A percentile compares a stretch with the other conserved stretches of the same genome.
Conservation (phyloP, 306 rosid genomes). For the Corylus avellana region DNA sequence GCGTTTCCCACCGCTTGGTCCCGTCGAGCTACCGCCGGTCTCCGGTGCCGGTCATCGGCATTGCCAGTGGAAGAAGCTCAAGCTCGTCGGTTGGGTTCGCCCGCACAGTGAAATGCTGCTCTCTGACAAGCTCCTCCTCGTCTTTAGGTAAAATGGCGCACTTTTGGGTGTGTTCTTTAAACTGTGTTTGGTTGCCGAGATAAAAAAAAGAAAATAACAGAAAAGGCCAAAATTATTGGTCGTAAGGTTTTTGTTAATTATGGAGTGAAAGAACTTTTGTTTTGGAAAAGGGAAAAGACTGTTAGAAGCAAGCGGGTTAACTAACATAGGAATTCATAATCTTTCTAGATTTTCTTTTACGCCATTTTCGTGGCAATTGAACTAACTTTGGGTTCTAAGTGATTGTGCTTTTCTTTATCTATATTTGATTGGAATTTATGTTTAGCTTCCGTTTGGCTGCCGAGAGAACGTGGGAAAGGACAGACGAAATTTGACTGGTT, state of each 20-base stretch:
- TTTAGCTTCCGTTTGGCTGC: not conserved
- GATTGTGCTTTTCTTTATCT: not conserved
- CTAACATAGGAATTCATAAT: not conserved
- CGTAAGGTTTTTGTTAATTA: not conserved
- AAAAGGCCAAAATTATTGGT: not conserved
- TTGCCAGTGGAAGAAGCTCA: constrained; percentile 20
- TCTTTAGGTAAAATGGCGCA: constrained; percentile 32
- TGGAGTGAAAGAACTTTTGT: no score
- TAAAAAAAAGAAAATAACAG: not conserved
- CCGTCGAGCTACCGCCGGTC: constrained; percentile 26
- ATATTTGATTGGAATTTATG: not conserved
- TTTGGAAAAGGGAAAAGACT: not conserved
- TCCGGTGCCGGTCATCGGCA: constrained; percentile 28
- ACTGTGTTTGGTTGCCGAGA: constrained; percentile 20
- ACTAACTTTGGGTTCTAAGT: not conserved
- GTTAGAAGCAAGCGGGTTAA: not conserved
- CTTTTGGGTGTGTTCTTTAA: not conserved
- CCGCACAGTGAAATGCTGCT: constrained; percentile 35
- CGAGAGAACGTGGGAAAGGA: not conserved
- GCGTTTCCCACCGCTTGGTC: constrained; percentile 28
- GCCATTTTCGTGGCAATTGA: not conserved
- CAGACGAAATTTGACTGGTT: not conserved
- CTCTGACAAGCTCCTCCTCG: constrained; percentile 16
- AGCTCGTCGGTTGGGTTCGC: constrained; percentile 27
- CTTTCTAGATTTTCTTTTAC: not conserved